Base-by-base conservation (phyloP, 805 yeast genomes). In the Crinitomyces ghanaensis region DNA sequence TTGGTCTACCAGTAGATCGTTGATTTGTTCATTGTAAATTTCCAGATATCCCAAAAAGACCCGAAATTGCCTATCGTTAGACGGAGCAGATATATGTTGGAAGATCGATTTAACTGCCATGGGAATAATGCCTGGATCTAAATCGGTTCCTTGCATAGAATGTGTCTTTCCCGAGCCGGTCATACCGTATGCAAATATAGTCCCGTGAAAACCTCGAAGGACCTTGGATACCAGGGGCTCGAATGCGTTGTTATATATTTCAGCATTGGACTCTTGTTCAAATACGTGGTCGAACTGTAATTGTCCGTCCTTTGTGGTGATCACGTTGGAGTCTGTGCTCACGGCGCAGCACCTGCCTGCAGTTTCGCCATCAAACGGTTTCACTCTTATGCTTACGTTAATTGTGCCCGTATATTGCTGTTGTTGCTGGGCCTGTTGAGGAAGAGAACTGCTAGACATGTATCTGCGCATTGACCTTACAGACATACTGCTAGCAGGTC, bases 81-180 rank as follows among this genome's bases (percentile, higher is more conserved):
- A 43, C 22, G 45, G 34, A 36, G 51, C 35, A 29, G 31, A 28
- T 24, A 72, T 63, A 33, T 65, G 44, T 9, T 62, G 56, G 48
- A 75, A 85, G 2, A 81, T 62, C 28, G 70, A 69, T 35, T 65
- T 62, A 8, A 77, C 75, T 4, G 88, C 76, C 24, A 74, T 59
- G 25, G 77, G 74, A 27, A 85, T 78, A 31, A 84, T 64, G 3
- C 95, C 94, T 0, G 77, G 74, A 40, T 74, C 77, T 4, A 44
- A 40, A 2, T 55, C 62, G 18, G 65, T 61, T 19, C 94, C 95
- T 41, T 76, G 77, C 93, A 84, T 84, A 2, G 93, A 72, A 50
- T 70, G 75, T 0, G 95, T 84, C 54, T 84, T 84, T 7, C 95
- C 95, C 1, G 93, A 78, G 0, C 95, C 95, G 0, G 95, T 84